Percentiles rank a stretch among this genome's conserved stretches.
Evolutionary conservation across 257 asterid species (phyloP).

Genomic region (Orobanche coerulescens): DNA sequence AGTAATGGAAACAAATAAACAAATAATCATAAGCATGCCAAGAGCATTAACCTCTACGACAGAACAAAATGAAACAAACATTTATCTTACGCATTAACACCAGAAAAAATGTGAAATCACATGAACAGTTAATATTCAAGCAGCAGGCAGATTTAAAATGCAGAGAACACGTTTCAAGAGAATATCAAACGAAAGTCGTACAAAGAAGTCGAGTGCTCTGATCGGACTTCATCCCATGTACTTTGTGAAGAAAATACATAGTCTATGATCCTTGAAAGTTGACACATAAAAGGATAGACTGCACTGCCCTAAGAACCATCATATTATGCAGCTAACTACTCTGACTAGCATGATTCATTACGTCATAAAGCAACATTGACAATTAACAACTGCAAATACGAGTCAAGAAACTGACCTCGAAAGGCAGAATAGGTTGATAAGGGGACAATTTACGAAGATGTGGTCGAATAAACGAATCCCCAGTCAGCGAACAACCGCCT

Average conservation of each 20-base stretch:
- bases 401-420: constrained; percentile 51
- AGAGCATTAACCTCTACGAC: background rate
- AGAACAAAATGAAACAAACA: background rate
- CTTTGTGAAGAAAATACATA: background rate
- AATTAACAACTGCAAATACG: too few species aligned
- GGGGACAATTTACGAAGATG: constrained; percentile 79
- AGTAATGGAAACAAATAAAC: too few species aligned
- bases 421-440: constrained; percentile 88
- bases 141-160: background rate
- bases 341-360: too few species aligned
- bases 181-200: background rate
- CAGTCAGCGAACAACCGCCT: constrained; percentile 29
- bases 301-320: background rate
- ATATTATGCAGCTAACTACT: background rate
- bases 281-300: background rate
- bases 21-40: background rate
- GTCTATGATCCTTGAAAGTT: constrained; percentile 3
- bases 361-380: too few species aligned
- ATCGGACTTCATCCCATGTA: background rate
- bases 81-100: background rate
- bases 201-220: background rate
- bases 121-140: background rate
- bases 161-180: background rate
- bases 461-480: constrained; percentile 72
- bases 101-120: background rate